Evolutionary conservation across 768 basidiomycete genomes (phyloP), one percentile per base, ranked within the genome.

Genomic region (Trichaptum fuscoviolaceum): DNA sequence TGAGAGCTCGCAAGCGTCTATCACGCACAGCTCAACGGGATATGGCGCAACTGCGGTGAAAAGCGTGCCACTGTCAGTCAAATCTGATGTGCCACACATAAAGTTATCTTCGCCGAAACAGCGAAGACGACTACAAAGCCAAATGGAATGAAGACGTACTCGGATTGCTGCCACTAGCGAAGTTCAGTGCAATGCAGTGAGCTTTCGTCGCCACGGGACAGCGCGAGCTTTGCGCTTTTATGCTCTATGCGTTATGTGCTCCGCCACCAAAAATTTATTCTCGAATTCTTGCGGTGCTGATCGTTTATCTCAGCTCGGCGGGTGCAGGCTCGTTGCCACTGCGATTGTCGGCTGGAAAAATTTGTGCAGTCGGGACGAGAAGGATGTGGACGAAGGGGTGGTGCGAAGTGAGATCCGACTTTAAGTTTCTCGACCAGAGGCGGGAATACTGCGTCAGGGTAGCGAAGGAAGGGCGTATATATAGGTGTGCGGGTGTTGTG

Each of bases 1-100:
- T 52, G 42, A 52, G 42, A 52, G 42, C 42, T 52, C 42, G 42
- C 42, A 52, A 52, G 42, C 42, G 42, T 52, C 42, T 52, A 52
- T 52, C 42, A 52, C 42, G 42, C 42, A 52, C 42, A 52, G 42
- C 42, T 15, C 42, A 5, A 20, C 42, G 42, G 20, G 15, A 5
- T 52, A 52, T 52, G 42, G 42, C 42, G 42, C 42, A 52, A 52
- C 42, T 52, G 42, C 42, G 42, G 42, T 52, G 42, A 20, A 52
- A 52, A 52, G 42, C 42, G 42, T 52, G 42, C 42, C 42, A 52
- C 42, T 15, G 42, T 52, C 20, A 52, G 42, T 52, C 12, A 12
- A 52, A 12, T 52, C 15, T 52, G 15, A 52, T 52, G 3, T 12
- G 42, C 30, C 30, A 30, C 30, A 52, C n/a, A n/a, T n/a, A n/a